Evolutionary conservation across 148 eudicot species (phyloP), one percentile per base, ranked within the genome.

Genomic region (Vaccinium darrowii): DNA sequence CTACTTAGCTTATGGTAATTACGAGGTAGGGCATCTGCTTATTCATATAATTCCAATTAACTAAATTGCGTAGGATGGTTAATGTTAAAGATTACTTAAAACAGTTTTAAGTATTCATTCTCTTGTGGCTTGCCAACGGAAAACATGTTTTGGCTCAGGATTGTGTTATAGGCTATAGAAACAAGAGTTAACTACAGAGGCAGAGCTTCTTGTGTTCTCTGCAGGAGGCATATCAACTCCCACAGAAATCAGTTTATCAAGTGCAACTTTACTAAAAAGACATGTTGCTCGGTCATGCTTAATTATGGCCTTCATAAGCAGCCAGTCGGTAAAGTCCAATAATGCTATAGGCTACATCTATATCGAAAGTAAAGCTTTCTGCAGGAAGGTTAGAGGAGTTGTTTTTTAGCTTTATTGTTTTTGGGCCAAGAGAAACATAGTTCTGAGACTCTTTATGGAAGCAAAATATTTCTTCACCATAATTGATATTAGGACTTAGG

Each of bases 101-200:
- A 43, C 47, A 43, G 47, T 67, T 67, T 67, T 53, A 18, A 27
- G 80, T 30, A 72, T 13, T 72, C n/a, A 30, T 73, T 30, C 19
- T 19, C 18, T 83, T 51, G 53, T 14, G 81, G 36, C 81, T 53
- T 14, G 33, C 21, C 81, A 1, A 23, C 2, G 8, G 56, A 76
- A 78, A 78, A 27, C 80, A 77, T 77, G 36, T 25, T 13, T 78
- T 53, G 23, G 79, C 39, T 49, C 79, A 49, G 80, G 57, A n/a
- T 19, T 16, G 15, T 76, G 14, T 43, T 74, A 63, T 27, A 63
- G 71, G 71, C 30, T 63, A 19, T 76, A 76, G 79, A 2, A 5
- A 76, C 14, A 76, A 54, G 79, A 76, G 52, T 9, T 5, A 73
- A 16, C 27, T 73, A 4, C 79, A 43, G 30, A 49, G 54, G 36